Evolutionary conservation across 257 asterid species (phyloP).

Genomic region (Eustoma russellianum): DNA sequence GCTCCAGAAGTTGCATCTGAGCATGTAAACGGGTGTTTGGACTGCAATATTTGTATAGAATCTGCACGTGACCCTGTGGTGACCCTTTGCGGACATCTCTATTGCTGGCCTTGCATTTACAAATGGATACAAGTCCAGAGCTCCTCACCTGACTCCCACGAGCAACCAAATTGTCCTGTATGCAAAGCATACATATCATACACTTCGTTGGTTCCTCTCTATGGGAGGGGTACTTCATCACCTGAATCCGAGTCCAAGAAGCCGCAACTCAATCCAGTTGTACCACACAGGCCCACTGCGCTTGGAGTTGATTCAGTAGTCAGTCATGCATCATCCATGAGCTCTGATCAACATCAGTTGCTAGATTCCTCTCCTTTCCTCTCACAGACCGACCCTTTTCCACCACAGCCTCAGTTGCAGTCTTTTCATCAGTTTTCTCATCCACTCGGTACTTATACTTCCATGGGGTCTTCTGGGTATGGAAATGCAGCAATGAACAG

Average conservation of each 20-base stretch:
- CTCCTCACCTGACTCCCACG: conserved; percentile 36
- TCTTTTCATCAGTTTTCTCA: conserved; percentile 23
- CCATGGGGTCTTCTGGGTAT: conserved; percentile 26
- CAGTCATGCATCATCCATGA: conserved; percentile 20
- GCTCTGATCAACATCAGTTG: conserved; percentile 24
- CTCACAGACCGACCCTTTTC: conserved; percentile 14
- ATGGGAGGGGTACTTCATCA: conserved; percentile 56
- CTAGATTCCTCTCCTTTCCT: conserved; percentile 23
- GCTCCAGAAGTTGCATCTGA: conserved; percentile 31
- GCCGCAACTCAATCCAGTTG: conserved; percentile 24
- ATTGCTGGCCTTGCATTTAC: conserved; percentile 94
- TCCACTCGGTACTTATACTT: conserved; percentile 25
- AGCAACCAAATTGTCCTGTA: conserved; percentile 68
- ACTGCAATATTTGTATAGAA: conserved; percentile 83
- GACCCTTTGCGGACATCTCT: conserved; percentile 85
- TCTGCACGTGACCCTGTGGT: conserved; percentile 75
- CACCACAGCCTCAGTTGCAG: conserved; percentile 19
- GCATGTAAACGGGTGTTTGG: conserved; percentile 47
- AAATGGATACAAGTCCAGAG: conserved; percentile 69
- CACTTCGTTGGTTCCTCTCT: conserved; percentile 71
- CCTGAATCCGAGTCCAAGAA: conserved; percentile 45
- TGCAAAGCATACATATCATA: conserved; percentile 62
- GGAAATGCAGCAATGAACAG: conserved; percentile 36
- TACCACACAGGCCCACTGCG: conserved; percentile 72
- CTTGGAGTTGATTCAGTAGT: conserved; percentile 21